Conservation (phyloP, 108 stramenopile species). For the Skeletonema menzelii region DNA sequence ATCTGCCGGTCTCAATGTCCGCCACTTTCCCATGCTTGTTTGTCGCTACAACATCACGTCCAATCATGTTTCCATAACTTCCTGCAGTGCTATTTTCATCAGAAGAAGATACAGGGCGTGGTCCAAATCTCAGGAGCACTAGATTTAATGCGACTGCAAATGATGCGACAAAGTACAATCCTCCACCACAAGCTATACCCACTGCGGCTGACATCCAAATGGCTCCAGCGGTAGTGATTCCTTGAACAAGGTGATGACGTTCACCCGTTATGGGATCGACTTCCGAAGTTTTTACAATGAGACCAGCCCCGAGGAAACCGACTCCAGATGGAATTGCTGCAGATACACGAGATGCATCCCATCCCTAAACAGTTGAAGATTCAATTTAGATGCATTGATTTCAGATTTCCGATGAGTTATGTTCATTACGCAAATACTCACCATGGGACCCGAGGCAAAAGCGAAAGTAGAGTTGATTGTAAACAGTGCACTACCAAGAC, state of each 20-base stretch:
- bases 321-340: slow-evolving; percentile 84
- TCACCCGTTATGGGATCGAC: slow-evolving; percentile 48
- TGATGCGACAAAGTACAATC: slow-evolving; percentile 77
- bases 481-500: slow-evolving; percentile 86
- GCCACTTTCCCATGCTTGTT: background rate
- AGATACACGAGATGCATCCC: slow-evolving; percentile 39
- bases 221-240: slow-evolving; percentile 80
- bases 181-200: slow-evolving; percentile 81
- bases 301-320: slow-evolving; percentile 85
- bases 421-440: background rate
- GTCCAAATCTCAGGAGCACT: slow-evolving; percentile 82
- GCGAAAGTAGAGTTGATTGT: slow-evolving; percentile 83
- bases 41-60: background rate
- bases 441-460: slow-evolving; percentile 83
- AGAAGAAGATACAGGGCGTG: slow-evolving; percentile 26
- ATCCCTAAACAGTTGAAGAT: background rate
- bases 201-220: slow-evolving; percentile 74
- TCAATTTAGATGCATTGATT: background rate
- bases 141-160: slow-evolving; percentile 78
- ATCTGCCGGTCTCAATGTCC: background rate
- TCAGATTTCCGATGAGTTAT: background rate
- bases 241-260: slow-evolving; percentile 67
- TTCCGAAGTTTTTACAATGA: slow-evolving; percentile 75
- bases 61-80: background rate
- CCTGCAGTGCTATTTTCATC: background rate